Percentiles rank a stretch among this genome's conserved stretches.
phyloP scores from a whole-genome alignment of 352 stramenopile species.

The Phytophthora pinifolia region DNA sequence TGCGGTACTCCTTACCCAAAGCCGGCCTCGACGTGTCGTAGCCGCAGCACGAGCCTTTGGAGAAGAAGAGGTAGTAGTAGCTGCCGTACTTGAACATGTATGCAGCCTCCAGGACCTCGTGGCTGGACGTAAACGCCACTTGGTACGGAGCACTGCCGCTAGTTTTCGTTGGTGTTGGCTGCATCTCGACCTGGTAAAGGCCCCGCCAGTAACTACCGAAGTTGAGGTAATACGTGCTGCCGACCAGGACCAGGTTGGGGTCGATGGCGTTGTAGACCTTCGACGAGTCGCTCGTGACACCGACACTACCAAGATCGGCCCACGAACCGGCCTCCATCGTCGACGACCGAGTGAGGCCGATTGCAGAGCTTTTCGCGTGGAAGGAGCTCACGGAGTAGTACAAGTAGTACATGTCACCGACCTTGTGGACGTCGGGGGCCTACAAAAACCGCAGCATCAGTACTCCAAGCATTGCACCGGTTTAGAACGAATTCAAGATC shows the following conservation, averaged over 20 bases:
- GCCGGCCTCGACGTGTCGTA: conserved; percentile 32
- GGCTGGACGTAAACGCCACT: conserved; percentile 36
- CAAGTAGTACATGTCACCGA: conserved; percentile 54
- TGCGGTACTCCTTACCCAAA: conserved; percentile 52
- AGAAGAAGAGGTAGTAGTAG: conserved; percentile 55
- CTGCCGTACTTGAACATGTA: conserved; percentile 39
- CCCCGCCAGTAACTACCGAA: conserved; percentile 51
- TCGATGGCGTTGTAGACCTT: conserved; percentile 64
- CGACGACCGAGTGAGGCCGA: conserved; percentile 42
- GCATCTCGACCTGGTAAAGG: conserved; percentile 37
- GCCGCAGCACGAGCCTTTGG: conserved; percentile 40
- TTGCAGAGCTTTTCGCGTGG: conserved; percentile 43
- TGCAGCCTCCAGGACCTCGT: conserved; percentile 37
- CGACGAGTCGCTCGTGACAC: conserved; percentile 33
- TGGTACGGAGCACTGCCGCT: conserved; percentile 17
- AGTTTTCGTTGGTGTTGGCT: conserved; percentile 23
- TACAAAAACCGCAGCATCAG: conserved; percentile 6
- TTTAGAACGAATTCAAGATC: neutral
- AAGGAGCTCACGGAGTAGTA: conserved; percentile 64
- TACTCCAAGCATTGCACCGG: too few species aligned
- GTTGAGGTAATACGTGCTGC: conserved; percentile 41
- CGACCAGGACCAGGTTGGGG: conserved; percentile 40
- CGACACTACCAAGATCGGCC: conserved; percentile 35
- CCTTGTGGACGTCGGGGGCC: conserved; percentile 45
- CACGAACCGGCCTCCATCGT: conserved; percentile 49